These are phyloP conservation scores for Metarhizium guizhouense DNA, from an alignment of 2,329 filamentous ascomycete genomes.

Conservation along the genomic window DNA sequence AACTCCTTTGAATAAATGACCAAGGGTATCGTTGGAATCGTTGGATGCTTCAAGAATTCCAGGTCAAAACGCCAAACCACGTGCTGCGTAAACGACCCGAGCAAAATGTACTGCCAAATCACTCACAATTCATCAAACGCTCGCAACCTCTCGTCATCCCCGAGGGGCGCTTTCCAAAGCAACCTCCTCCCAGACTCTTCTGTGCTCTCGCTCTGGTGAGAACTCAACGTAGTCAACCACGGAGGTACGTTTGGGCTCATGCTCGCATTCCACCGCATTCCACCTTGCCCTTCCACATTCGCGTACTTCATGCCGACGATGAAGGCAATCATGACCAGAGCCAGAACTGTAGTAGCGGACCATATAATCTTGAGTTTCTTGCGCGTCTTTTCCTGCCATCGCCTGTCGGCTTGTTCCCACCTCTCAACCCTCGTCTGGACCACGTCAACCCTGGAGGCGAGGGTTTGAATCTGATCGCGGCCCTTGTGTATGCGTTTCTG, in stretches of 20 bases:
- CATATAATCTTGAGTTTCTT: slow-evolving; percentile 54
- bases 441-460: slow-evolving; percentile 55
- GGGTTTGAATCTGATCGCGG: slow-evolving; percentile 46
- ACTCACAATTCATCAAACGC: slow-evolving; percentile 39
- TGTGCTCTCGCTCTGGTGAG: slow-evolving; percentile 8
- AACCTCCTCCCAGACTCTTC: slow-evolving; percentile 14
- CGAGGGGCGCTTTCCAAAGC: slow-evolving; percentile 16
- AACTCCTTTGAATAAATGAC: too few relatives aligned
- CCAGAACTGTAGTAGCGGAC: slow-evolving; percentile 43
- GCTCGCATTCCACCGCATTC: slow-evolving; percentile 3
- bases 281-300: background rate
- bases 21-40: too few relatives aligned
- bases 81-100: too few relatives aligned
- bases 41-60: too few relatives aligned
- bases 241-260: slow-evolving; percentile 6
- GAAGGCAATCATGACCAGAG: slow-evolving; percentile 39
- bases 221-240: slow-evolving; percentile 8
- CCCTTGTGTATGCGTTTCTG: slow-evolving; percentile 52
- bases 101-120: background rate
- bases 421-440: slow-evolving; percentile 56
- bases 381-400: slow-evolving; percentile 60
- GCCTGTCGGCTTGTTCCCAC: slow-evolving; percentile 58
- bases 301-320: slow-evolving; percentile 22
- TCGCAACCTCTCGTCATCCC: slow-evolving; percentile 28
- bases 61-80: too few relatives aligned